Base-by-base conservation (phyloP, 345 rosid genomes). In the Bretschneidera sinensis region DNA sequence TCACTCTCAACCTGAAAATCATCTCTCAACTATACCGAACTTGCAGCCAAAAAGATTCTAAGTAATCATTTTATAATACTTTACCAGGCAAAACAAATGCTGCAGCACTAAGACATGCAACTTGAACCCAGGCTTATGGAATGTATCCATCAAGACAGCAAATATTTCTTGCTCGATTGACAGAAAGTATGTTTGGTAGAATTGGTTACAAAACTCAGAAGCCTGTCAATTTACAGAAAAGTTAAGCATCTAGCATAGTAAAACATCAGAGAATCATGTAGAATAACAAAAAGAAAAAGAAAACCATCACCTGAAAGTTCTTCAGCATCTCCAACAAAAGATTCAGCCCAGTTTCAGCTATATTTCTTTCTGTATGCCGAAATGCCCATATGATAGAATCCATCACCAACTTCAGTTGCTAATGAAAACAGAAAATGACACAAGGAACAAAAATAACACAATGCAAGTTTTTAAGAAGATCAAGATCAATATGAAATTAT, bases 331-430 rank as follows among this genome's bases (percentile, higher is more conserved):
- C 99, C 74, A 95, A 69, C 56, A 95, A 70, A 28, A 95, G 88
- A 74, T 83, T 91, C 52, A 95, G 75, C 77, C 97, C 99, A 45
- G 99, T 91, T 79, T 95, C 97, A 24, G 99, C 99, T 21, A 95
- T 95, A 63, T 95, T 95, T 76, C 99, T 79, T 70, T 95, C 99
- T 10, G 97, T 95, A 81, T 95, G 99, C 76, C 99, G 91, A 74
- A 95, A 95, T 64, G 99, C 99, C 99, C 98, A 91, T 66, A 95
- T 95, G 56, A 95, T 95, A 35, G 98, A 88, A 74, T 95, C 99
- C 97, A 91, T 91, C 39, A 95, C 98, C 57, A 95, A 87, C 85
- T 88, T 95, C 35, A 95, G 71, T 88, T 95, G 99, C 98, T 87
- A 86, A 34, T 43, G 63, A 5, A 21, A 57, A 70, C 34, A n/a